Evolutionary conservation across 805 yeast species (phyloP), one percentile per base, ranked within the genome.

Genomic region (Barnettozyma sucrosica): DNA sequence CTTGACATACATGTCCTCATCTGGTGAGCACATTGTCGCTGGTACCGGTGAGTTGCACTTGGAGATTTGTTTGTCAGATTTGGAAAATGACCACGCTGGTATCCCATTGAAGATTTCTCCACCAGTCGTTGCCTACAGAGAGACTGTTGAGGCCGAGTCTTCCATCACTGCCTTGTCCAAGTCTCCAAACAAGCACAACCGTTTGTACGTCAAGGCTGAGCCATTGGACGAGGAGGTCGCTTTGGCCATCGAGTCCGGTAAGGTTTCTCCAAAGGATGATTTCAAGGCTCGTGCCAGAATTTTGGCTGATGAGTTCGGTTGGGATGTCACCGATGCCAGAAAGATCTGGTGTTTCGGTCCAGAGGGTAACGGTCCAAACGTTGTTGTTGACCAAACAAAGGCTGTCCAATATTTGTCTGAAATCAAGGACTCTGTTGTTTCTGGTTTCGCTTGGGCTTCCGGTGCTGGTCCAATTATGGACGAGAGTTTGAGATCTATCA

Each of bases 291-390:
- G 99, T 83, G 99, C 98, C 66, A 90, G 98, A 85, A 67, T 88
- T 71, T 80, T 92, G 82, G 98, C 98, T 71, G 98, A 92, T 74
- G 96, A 93, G 74, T 93, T 75, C 85, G 97, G 92, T 65, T 92
- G 99, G 99, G 98, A 92, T 72, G 97, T 93, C 72, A 83, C 97
- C 65, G 99, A 92, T 71, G 99, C 97, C 77, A 90, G 99, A 86
- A 92, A 93, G 93, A 93, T 92, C 71, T 92, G 99, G 99, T 89
- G 97, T 86, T 92, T 92, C 89, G 99, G 99, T 80, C 98, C 99
- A 72, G 99, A 92, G 71, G 97, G 97, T 77, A 83, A 79, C 74
- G 99, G 99, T 78, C 90, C 99, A 68, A 92, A 92, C 81, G 76
- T 93, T 70, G 97, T 92, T 70, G 95, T 92, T 75, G 99, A 92